Base-by-base conservation (phyloP, 768 basidiomycete species). In the Tulasnella sp. region DNA sequence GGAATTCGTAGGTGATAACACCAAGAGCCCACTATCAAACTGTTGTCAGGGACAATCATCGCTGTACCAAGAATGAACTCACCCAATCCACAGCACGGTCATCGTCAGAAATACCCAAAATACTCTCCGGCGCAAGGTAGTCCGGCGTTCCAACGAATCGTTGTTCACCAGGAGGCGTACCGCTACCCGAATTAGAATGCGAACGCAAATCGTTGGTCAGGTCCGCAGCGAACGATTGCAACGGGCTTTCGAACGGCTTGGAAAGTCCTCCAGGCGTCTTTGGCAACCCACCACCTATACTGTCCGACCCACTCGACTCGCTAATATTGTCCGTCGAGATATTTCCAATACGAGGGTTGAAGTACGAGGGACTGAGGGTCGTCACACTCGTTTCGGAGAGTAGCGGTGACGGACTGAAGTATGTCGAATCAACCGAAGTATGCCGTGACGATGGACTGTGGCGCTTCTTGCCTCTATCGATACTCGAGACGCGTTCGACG, bases 51-150 rank as follows among this genome's bases (percentile, higher is more conserved):
- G 50, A 61, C 14, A 46, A 45, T 51, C 56, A 61, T 14, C 49
- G 34, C 29, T 25, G 48, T 37, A 61, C 55, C 61, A 29, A 55
- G 32, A 61, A 41, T 29, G n/a, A 9, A 19, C 84, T 35, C 62
- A 94, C 92, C 92, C 96, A 99, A 71, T 99, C 96, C 62, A 99
- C 96, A 6, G 84, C 82, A 29, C 82, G 85, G 69, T 98, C 93
- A 65, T 97, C 96, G 34, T 89, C 88, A 40, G 92, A 86, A 61
- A 97, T 77, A 52, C 96, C 96, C 56, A 98, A 80, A 59, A 98
- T 94, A 6, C 85, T 91, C 70, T 94, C 90, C 1, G 93, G 93
- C 12, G 93, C 92, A 40, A 98, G 77, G 68, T 99, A 99, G 68
- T 99, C 94, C 3, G 94, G 94, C 3, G 94, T 99, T 19, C 94